Evolutionary conservation across 192 early-diverging fungal species (phyloP).

Genomic region (Cetraspora pellucida): DNA sequence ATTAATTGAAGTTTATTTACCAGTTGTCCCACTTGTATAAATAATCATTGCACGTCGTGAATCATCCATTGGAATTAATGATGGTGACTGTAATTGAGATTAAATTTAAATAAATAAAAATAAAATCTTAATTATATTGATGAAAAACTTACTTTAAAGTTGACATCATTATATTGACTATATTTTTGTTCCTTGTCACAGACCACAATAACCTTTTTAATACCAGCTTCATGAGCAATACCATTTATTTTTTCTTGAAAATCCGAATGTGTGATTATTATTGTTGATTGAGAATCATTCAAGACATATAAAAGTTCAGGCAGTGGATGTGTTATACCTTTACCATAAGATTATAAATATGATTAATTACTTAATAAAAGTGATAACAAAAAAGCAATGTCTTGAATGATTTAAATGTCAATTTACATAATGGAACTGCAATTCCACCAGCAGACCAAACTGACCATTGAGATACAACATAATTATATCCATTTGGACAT

Average conservation of each 20-base stretch:
- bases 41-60: constrained; percentile 67
- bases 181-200: neutral
- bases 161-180: neutral
- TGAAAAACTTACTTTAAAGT: neutral
- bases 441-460: constrained; percentile 81
- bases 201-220: constrained; percentile 4
- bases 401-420: neutral
- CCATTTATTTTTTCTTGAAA: constrained; percentile 44
- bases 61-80: constrained; percentile 29
- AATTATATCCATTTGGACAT: constrained; percentile 60
- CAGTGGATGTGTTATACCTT: constrained; percentile 68
- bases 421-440: constrained; percentile 75
- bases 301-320: constrained; percentile 79
- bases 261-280: constrained; percentile 61
- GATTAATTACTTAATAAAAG: neutral
- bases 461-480: constrained; percentile 70
- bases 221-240: neutral
- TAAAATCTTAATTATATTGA: neutral
- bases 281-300: constrained; percentile 62
- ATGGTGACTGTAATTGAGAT: constrained; percentile 17
- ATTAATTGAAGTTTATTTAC: constrained; percentile 33
- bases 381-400: neutral
- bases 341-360: neutral
- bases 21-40: constrained; percentile 76
- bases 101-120: neutral